phyloP scores from a whole-genome alignment of 768 basidiomycete genomes.

The Amyloporia xantha region DNA sequence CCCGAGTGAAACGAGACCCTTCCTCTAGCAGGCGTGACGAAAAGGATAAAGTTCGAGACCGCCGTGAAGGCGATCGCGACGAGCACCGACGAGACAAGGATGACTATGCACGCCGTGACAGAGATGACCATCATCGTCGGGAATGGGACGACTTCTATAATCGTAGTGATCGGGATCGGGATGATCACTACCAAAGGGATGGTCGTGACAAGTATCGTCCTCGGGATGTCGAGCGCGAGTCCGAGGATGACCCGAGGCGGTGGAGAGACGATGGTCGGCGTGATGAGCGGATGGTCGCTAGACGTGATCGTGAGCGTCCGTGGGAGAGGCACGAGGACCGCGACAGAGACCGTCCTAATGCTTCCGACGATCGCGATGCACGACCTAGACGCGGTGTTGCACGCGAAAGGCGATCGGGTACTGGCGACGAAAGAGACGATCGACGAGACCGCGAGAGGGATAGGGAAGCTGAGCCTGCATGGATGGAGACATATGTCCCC shows the following conservation, averaged over 20 bases:
- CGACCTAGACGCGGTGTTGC: slow-evolving; percentile 53
- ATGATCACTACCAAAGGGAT: slow-evolving; percentile 31
- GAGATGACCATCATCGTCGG: slow-evolving; percentile 26
- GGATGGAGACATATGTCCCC: slow-evolving; percentile 88
- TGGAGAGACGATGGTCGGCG: slow-evolving; percentile 83
- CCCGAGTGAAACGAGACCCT: slow-evolving; percentile 50
- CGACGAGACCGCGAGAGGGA: slow-evolving; percentile 49
- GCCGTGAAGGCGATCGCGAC: slow-evolving; percentile 27
- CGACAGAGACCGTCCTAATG: slow-evolving; percentile 31
- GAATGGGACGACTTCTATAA: slow-evolving; percentile 26
- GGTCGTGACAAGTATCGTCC: slow-evolving; percentile 34
- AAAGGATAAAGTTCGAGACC: slow-evolving; percentile 22
- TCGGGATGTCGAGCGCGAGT: slow-evolving; percentile 39
- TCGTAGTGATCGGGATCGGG: slow-evolving; percentile 23
- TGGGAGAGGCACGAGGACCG: slow-evolving; percentile 36
- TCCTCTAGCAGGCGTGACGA: slow-evolving; percentile 38
- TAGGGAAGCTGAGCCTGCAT: slow-evolving; percentile 81
- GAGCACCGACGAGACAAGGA: slow-evolving; percentile 29
- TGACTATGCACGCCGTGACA: slow-evolving; percentile 28
- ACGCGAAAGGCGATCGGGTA: slow-evolving; percentile 57
- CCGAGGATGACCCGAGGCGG: slow-evolving; percentile 64
- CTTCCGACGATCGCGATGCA: slow-evolving; percentile 60
- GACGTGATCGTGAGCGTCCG: slow-evolving; percentile 46
- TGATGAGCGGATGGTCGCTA: slow-evolving; percentile 63
- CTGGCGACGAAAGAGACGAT: slow-evolving; percentile 40